Conservation (phyloP, 2,329 filamentous ascomycete genomes). For the Geoglossum cookeanum region DNA sequence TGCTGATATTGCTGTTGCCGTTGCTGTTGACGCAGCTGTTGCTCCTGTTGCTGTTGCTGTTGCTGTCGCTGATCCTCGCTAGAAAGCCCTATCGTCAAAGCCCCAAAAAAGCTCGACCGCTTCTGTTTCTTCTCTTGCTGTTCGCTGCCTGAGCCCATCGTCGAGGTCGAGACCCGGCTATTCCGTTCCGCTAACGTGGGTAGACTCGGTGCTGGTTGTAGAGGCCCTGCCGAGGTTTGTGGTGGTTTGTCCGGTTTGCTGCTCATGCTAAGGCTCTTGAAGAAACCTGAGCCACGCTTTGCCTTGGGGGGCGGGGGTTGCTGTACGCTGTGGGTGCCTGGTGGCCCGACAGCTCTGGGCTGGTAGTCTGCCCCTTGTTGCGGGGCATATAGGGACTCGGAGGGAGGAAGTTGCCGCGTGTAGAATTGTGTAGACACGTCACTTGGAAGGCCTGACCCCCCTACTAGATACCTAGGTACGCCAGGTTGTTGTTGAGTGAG, state of each 20-base stretch:
- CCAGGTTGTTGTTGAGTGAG: background rate
- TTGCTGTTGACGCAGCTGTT: constrained; percentile 4
- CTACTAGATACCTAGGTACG: background rate
- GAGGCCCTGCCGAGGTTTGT: background rate
- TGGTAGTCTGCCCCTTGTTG: background rate
- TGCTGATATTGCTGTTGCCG: constrained; percentile 6
- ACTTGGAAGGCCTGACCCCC: background rate
- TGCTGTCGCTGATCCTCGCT: constrained; percentile 8
- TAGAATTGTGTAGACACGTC: background rate
- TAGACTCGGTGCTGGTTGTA: background rate
- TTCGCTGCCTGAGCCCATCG: constrained; percentile 11
- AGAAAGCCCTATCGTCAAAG: background rate
- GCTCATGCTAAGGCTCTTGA: background rate
- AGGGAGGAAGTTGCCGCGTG: background rate
- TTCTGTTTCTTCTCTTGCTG: constrained; percentile 1
- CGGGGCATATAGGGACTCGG: background rate
- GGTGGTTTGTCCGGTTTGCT: background rate
- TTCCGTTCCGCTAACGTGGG: background rate
- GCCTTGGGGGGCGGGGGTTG: background rate
- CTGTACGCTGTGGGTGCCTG: background rate
- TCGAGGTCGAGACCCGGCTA: background rate
- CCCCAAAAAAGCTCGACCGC: background rate
- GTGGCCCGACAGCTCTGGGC: background rate
- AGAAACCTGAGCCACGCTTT: background rate
- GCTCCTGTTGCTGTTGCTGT: constrained; percentile 7